Base-by-base conservation (phyloP, 805 yeast genomes). In the Scheffersomyces coipomensis region DNA sequence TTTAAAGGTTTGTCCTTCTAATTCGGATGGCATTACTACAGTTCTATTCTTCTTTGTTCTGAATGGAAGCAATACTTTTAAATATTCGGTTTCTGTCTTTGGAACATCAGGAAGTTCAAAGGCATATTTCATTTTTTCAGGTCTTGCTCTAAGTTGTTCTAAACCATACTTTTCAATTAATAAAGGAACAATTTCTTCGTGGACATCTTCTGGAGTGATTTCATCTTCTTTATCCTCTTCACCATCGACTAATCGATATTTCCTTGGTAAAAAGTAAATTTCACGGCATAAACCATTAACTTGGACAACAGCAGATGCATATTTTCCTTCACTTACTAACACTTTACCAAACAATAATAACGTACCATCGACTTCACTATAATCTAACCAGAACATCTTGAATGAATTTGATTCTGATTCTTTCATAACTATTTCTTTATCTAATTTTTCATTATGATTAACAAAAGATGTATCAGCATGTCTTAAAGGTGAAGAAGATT, bases 361-460 rank as follows among this genome's bases (percentile, higher is more conserved):
- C 0, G 81, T 64, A 48, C 75, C 75, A 42, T 83, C 86, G 10
- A 84, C 79, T 56, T 91, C 98, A 18, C 85, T 73, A 58, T 81
- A 89, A 61, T 93, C 99, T 22, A 86, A 64, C 97, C 97, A 93
- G 60, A 76, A 93, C 82, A 91, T 81, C 51, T 78, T 77, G 56
- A 89, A 75, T 1, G 71, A 49, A 32, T 74, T 76, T 3, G 69
- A 60, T n/a, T 62, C 61, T 7, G 57, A 57, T 34, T 45, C 55
- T 11, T 45, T 49, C 5, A 30, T 35, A 8, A 46, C 51, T n/a
- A 54, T 34, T 12, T 48, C 46, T 33, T 55, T 52, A 9, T 60
- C 64, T 19, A 68, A 35, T 42, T 69, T 69, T 23, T 64, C 68
- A 2, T 70, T 63, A 42, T 59, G 54, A 23, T 56, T 50, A 8